Base-by-base conservation (phyloP, 2,329 filamentous ascomycete species). In the Aspergillus arachidicola region DNA sequence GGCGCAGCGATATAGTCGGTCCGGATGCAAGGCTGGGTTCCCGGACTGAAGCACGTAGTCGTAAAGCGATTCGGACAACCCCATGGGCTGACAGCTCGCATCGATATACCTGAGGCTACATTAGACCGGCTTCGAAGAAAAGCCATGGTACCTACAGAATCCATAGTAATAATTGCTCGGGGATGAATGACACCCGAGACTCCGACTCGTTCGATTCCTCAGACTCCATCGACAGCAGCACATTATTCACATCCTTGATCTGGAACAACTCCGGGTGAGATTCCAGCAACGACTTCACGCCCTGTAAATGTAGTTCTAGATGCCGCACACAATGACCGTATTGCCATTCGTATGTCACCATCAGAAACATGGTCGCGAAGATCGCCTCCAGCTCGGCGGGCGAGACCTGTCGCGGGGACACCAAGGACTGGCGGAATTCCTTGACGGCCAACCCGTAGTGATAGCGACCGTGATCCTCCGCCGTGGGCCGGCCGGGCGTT, bases 391-490 rank as follows among this genome's bases (percentile, higher is more conserved):
- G 55, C 53, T 76, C 75, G 23, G 62, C 62, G 2, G 71, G 62
- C 6, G 73, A 73, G n/a, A 75, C 67, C 7, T 69, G 62, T 7
- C 69, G 68, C 19, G 71, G 71, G 2, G 69, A 71, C 57, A 76
- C 75, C 9, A 78, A 68, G 1, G 74, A 64, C 62, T 78, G 73
- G 6, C 76, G 71, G 41, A 78, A 75, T 59, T 78, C 76, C 65
- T 76, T 76, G 3, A 78, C 75, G 11, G 76, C 75, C 10, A 74
- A 60, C 36, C 72, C 74, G 48, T 78, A 78, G 51, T 78, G 75
- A 61, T 74, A 75, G 16, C 72, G 71, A 1, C 70, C 75, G 45
- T 74, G 73, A 36, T 76, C 71, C 51, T 73, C 71, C 3, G 73
- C 71, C 2, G 73, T 72, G 2, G 72, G 69, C 43, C 69, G 69